Base-by-base conservation (phyloP, 2,329 filamentous ascomycete species). In the Aureobasidium namibiae region DNA sequence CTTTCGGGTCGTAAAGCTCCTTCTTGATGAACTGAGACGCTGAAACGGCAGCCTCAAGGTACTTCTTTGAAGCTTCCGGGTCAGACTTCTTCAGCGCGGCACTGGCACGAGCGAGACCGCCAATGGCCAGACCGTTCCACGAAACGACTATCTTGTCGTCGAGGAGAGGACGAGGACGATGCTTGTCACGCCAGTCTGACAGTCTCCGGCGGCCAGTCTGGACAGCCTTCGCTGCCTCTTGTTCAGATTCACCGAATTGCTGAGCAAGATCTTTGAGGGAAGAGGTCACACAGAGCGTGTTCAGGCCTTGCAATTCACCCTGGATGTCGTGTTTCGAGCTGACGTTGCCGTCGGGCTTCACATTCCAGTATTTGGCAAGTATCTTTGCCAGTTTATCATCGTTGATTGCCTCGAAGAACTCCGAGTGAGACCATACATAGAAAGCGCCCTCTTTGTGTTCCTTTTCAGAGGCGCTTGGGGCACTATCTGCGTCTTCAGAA, bases 251-350 rank as follows among this genome's bases (percentile, higher is more conserved):
- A 1, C 84, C 86, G 66, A 95, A 88, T 65, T 94, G 86, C 59
- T 83, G 82, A 14, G 87, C 86, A 8, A 99, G 78, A 48, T 87
- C 83, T 21, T 81, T 78, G 0, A 85, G 80, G 0, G 86, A 88
- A 61, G 82, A 84, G 36, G 82, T 82, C 26, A 95, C 80, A 38
- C 85, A 84, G 1, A 96, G 75, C 5, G 96, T 91, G 68, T 97
- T 99, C 70, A 95, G 90, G 67, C 92, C 91, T 68, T 95, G 87
- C 61, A 97, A 92, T 68, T 97, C 92, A 69, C 97, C 92, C 67
- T 95, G 89, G 0, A 89, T 87, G 68, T 99, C 94, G 65, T 92
- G 85, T 59, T 87, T 83, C 3, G 86, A 84, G 34, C 86, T 82
- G 1, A 99, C 87, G 67, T 99, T 97, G 45, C 94, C 94, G 65